A percentile compares a stretch with the other conserved stretches of the same genome.
Evolutionary conservation across 1,284 basidiomycete genomes (phyloP).

Genomic region (Coriolopsis trogii): DNA sequence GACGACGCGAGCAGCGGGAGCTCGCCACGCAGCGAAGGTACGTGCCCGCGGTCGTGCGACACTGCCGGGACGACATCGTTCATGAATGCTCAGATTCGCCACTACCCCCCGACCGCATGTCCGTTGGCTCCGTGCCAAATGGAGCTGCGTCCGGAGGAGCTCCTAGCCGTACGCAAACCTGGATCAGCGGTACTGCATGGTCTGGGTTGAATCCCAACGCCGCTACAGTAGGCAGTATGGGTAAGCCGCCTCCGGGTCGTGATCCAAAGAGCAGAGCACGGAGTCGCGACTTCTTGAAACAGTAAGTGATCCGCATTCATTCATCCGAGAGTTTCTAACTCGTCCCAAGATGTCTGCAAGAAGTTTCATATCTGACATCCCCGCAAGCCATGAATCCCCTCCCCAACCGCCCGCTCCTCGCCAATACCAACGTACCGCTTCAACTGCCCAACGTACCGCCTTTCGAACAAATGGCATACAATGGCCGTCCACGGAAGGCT

Average conservation of each 20-base stretch:
- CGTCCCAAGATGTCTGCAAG: conserved; percentile 82
- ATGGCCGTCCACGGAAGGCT: conserved; percentile 75
- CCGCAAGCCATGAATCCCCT: conserved; percentile 97
- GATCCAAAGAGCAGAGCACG: conserved; percentile 94
- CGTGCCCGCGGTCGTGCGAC: conserved; percentile 25
- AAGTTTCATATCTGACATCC: conserved; percentile 97
- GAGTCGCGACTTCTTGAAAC: conserved; percentile 97
- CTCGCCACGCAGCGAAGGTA: conserved; percentile 83
- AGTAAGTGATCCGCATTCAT: conserved; percentile 55
- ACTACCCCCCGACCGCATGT: conserved; percentile 67
- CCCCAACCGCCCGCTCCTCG: conserved; percentile 79
- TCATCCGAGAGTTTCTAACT: conserved; percentile 8
- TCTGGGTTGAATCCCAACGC: conserved; percentile 43
- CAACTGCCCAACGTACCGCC: conserved; percentile 70
- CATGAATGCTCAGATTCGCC: conserved; percentile 59
- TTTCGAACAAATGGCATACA: conserved; percentile 73
- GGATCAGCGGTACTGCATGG: conserved; percentile 45
- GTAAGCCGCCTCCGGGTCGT: conserved; percentile 75
- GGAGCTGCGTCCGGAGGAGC: conserved; percentile 51
- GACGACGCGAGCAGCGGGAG: conserved; percentile 75
- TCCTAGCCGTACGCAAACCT: conserved; percentile 49
- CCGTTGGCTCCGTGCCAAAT: conserved; percentile 47
- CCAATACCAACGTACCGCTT: conserved; percentile 64
- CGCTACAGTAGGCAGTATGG: conserved; percentile 49
- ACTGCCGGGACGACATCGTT: neutral